A percentile compares a stretch with the other conserved stretches of the same genome.
Conservation (phyloP, 1,139 yeast species). For the Taphrina sp. region DNA sequence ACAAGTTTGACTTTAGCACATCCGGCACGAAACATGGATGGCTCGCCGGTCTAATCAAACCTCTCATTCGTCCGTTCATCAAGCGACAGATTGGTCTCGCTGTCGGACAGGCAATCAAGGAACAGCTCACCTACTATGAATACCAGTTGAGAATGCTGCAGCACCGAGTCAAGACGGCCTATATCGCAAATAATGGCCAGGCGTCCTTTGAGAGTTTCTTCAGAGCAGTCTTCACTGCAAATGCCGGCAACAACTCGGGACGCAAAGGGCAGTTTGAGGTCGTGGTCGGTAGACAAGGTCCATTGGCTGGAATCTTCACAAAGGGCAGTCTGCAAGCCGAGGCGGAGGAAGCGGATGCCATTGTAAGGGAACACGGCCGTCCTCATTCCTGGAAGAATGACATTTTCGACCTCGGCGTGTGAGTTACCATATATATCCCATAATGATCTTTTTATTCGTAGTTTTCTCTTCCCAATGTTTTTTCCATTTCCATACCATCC, state of each 20-base stretch:
- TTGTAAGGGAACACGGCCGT: conserved; percentile 24
- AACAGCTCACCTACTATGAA: conserved; percentile 24
- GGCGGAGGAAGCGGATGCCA: conserved; percentile 27
- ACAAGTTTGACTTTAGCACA: conserved; percentile 26
- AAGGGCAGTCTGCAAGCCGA: conserved; percentile 26
- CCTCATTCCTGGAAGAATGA: conserved; percentile 29
- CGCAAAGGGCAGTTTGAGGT: conserved; percentile 26
- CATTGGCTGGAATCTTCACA: conserved; percentile 21
- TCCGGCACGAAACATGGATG: conserved; percentile 29
- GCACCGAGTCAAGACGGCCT: conserved; percentile 31
- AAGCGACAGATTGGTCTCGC: conserved; percentile 27
- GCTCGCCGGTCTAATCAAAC: conserved; percentile 29
- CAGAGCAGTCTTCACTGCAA: conserved; percentile 29
- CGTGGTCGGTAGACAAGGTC: conserved; percentile 23
- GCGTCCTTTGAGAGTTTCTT: conserved; percentile 29
- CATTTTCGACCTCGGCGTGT: conserved; percentile 19
- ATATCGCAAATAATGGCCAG: conserved; percentile 32
- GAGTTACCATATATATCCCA: background rate
- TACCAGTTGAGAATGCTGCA: conserved; percentile 24
- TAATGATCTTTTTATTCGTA: background rate
- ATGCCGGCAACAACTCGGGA: conserved; percentile 21
- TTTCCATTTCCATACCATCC: background rate
- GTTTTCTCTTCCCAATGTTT: background rate
- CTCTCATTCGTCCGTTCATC: conserved; percentile 27
- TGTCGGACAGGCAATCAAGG: conserved; percentile 21